These are phyloP conservation scores for Xerocomellus intermedius DNA, from an alignment of 768 basidiomycete genomes.

Conservation along the genomic window DNA sequence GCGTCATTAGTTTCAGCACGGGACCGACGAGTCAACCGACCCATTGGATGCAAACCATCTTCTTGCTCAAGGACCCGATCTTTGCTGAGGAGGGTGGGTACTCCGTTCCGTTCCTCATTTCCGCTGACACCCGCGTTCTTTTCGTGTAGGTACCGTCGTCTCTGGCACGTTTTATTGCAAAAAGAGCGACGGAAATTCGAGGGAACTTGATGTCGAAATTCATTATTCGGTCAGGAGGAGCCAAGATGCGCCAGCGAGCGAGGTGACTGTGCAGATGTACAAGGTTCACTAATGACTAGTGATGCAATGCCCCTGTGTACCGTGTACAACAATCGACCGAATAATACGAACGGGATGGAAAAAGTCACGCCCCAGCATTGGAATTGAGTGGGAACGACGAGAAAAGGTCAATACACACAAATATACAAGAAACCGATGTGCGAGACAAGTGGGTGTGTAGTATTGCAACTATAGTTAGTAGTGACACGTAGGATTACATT, in stretches of 20 bases:
- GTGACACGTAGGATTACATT: conserved; percentile 12
- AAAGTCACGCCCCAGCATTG: not conserved
- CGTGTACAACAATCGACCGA: not conserved
- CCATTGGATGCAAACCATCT: conserved; percentile 96
- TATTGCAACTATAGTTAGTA: conserved; percentile 11
- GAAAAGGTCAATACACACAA: not conserved
- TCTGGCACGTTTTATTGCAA: conserved; percentile 78
- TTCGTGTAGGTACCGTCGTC: conserved; percentile 61
- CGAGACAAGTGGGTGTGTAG: not conserved
- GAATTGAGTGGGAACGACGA: not conserved
- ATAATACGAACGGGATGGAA: not conserved
- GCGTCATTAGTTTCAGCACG: conserved; percentile 79
- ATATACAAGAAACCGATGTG: not conserved
- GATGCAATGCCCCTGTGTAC: not conserved
- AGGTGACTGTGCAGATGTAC: conserved; percentile 72
- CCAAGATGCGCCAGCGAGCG: conserved; percentile 31
- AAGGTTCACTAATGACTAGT: conserved; percentile 63
- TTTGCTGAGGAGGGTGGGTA: conserved; percentile 67
- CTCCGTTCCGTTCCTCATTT: not conserved
- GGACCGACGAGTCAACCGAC: conserved; percentile 85
- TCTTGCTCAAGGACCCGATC: conserved; percentile 80
- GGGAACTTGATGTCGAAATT: conserved; percentile 91
- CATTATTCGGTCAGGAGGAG: conserved; percentile 60
- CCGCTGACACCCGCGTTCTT: not conserved
- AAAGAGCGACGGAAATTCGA: conserved; percentile 76